A percentile compares a stretch with the other conserved stretches of the same genome.
Conservation (phyloP, 306 rosid species). For the Cicer judaicum region DNA sequence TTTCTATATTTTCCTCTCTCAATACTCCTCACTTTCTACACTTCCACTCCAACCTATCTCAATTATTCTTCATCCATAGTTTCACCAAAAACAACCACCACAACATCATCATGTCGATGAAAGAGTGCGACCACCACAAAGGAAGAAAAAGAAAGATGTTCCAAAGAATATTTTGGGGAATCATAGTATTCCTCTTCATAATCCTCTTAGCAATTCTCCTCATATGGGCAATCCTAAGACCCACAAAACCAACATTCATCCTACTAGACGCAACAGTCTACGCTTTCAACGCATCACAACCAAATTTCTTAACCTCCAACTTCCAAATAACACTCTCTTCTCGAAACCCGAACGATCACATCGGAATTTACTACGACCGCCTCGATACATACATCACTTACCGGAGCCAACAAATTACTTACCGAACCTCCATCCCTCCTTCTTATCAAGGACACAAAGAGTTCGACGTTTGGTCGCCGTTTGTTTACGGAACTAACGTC, state of each 20-base stretch:
- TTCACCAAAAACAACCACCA: not conserved
- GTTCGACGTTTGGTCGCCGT: slow-evolving; percentile 83
- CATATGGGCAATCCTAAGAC: slow-evolving; percentile 77
- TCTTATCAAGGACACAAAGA: slow-evolving; percentile 90
- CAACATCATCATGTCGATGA: slow-evolving; percentile 51
- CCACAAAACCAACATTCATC: slow-evolving; percentile 74
- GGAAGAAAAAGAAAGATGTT: not conserved
- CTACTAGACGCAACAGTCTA: slow-evolving; percentile 88
- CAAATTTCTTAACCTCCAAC: slow-evolving; percentile 72
- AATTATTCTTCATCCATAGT: not conserved
- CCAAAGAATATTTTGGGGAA: slow-evolving; percentile 43
- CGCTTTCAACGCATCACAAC: slow-evolving; percentile 76
- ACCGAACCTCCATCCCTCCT: slow-evolving; percentile 68
- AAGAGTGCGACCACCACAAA: slow-evolving; percentile 67
- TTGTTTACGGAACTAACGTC: slow-evolving; percentile 66
- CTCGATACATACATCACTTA: slow-evolving; percentile 69
- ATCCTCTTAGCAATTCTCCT: slow-evolving; percentile 63
- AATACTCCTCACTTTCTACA: not conserved
- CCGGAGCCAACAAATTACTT: slow-evolving; percentile 77
- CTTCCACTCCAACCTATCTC: not conserved
- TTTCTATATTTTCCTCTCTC: not conserved
- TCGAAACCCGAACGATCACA: slow-evolving; percentile 78
- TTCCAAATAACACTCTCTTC: slow-evolving; percentile 78
- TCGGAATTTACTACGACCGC: slow-evolving; percentile 89
- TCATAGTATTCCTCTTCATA: slow-evolving; percentile 62